phyloP scores from a whole-genome alignment of 1,284 basidiomycete species.

The Boletus smithii region DNA sequence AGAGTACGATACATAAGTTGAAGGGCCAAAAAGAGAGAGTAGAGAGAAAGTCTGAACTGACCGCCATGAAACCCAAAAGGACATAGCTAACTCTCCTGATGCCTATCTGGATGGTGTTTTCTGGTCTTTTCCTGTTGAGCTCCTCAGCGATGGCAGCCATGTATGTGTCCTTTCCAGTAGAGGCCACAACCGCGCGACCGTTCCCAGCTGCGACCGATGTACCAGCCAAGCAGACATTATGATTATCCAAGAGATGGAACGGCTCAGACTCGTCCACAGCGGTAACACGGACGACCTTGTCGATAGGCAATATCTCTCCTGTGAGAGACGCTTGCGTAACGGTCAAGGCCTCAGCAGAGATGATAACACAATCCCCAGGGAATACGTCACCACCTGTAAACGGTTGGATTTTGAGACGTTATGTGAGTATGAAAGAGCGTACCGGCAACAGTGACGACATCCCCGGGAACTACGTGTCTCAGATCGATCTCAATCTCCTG shows the following conservation, averaged over 20 bases:
- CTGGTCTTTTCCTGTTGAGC: slow-evolving; percentile 31
- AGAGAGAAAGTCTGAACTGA: too few relatives aligned
- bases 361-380: slow-evolving; percentile 32
- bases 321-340: slow-evolving; percentile 32
- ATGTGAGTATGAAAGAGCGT: slow-evolving; percentile 2
- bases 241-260: slow-evolving; percentile 29
- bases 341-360: slow-evolving; percentile 31
- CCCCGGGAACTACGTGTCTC: slow-evolving; percentile 30
- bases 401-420: neutral
- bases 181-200: slow-evolving; percentile 30
- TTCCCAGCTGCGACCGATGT: slow-evolving; percentile 32
- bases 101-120: slow-evolving; percentile 29
- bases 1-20: neutral
- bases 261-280: slow-evolving; percentile 18
- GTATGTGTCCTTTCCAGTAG: slow-evolving; percentile 32
- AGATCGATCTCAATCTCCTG: slow-evolving; percentile 31
- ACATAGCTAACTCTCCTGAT: slow-evolving; percentile 36
- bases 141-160: slow-evolving; percentile 35
- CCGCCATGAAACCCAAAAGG: slow-evolving; percentile 30
- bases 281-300: slow-evolving; percentile 22
- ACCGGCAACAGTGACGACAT: slow-evolving; percentile 31
- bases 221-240: slow-evolving; percentile 31
- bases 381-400: slow-evolving; percentile 31
- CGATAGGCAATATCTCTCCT: slow-evolving; percentile 32
- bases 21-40: neutral